A percentile compares a stretch with the other conserved stretches of the same genome.
These are phyloP conservation scores for Peterozyma toletana DNA, from an alignment of 805 yeast species.

Conservation along the genomic window DNA sequence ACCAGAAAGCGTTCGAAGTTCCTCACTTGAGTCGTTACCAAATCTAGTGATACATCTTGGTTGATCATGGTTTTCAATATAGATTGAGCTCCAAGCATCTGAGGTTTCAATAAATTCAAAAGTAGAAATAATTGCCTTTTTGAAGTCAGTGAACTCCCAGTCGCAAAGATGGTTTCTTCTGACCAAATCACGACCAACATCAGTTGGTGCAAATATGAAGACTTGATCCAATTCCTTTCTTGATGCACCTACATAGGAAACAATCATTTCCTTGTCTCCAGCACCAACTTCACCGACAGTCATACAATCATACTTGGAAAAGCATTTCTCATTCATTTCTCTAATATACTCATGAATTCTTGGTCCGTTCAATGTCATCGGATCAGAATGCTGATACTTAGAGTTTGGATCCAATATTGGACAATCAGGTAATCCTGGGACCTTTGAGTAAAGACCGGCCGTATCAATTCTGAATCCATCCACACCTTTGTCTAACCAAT, in stretches of 20 bases:
- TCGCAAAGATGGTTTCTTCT: constrained; percentile 28
- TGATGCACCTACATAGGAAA: constrained; percentile 31
- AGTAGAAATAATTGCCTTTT: constrained; percentile 28
- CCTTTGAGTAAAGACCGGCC: constrained; percentile 46
- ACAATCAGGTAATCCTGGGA: constrained; percentile 36
- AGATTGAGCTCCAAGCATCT: constrained; percentile 52
- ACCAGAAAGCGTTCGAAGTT: constrained; percentile 29
- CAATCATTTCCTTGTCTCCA: constrained; percentile 31
- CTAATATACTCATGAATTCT: constrained; percentile 51
- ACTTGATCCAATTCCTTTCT: constrained; percentile 33
- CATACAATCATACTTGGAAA: constrained; percentile 41
- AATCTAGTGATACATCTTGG: constrained; percentile 47
- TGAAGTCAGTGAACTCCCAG: constrained; percentile 30
- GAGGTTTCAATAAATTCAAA: constrained; percentile 34
- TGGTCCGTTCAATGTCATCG: constrained; percentile 37
- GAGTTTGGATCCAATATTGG: constrained; percentile 34
- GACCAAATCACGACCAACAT: constrained; percentile 28
- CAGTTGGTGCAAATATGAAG: constrained; percentile 26
- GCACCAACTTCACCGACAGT: constrained; percentile 53
- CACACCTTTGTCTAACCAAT: constrained; percentile 49
- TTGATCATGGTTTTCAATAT: constrained; percentile 54
- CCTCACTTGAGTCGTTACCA: constrained; percentile 31
- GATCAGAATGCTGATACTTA: constrained; percentile 31
- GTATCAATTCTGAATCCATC: constrained; percentile 57
- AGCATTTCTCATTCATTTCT: constrained; percentile 37